A percentile compares a stretch with the other conserved stretches of the same genome.
Conservation (phyloP, 345 rosid genomes). For the Citrus glauca region DNA sequence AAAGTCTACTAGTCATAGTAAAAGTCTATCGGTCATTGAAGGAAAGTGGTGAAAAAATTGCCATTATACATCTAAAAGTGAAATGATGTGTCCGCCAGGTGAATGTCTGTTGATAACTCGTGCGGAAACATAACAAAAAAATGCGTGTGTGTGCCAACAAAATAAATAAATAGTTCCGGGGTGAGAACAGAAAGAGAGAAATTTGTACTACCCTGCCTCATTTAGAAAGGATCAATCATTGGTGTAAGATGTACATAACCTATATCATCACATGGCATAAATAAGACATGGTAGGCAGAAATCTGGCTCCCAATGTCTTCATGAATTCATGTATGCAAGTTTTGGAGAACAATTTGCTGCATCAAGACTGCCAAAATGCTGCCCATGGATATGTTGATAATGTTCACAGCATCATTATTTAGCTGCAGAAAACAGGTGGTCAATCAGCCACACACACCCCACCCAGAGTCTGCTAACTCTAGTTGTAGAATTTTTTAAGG, state of each 20-base stretch:
- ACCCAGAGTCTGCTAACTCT: not conserved
- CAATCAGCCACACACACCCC: not conserved
- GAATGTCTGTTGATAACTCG: no score
- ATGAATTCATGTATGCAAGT: slow-evolving; percentile 13
- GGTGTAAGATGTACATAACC: not conserved
- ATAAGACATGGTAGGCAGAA: not conserved
- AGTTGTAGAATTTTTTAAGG: not conserved
- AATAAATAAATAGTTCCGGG: not conserved
- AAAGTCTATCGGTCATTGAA: no score
- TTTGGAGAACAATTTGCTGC: slow-evolving; percentile 51
- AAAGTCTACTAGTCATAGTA: not conserved
- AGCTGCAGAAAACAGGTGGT: slow-evolving; percentile 53
- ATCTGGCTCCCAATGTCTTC: not conserved
- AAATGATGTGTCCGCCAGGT: not conserved
- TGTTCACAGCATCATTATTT: slow-evolving; percentile 81
- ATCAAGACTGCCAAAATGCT: slow-evolving; percentile 79
- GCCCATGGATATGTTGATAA: slow-evolving; percentile 88
- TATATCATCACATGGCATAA: not conserved
- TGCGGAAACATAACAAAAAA: not conserved
- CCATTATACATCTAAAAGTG: not conserved
- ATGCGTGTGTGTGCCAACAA: no score
- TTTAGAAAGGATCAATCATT: not conserved
- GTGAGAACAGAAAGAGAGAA: not conserved
- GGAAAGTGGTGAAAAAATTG: not conserved
- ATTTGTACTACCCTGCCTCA: not conserved